Base-by-base conservation (phyloP, 1,284 basidiomycete species). In the Irpex sp. region DNA sequence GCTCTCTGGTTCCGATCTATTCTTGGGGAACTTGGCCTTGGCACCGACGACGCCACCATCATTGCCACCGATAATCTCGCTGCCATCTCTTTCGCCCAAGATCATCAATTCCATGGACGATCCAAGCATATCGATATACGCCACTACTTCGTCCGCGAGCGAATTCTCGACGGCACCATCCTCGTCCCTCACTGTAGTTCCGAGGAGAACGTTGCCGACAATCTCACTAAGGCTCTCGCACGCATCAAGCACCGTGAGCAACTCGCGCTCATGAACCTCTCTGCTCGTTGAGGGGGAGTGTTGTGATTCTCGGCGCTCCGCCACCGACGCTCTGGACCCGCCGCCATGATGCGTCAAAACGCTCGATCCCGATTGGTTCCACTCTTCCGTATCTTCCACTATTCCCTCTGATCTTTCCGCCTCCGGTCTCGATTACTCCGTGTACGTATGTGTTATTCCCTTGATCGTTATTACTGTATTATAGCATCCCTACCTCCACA, bases 81-180 rank as follows among this genome's bases (percentile, higher is more conserved):
- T 21, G 55, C 60, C 5, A 57, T 61, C 48, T 39, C 65, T 5
- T 65, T 77, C 48, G 47, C 62, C 36, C 61, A 66, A 36, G 75
- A 80, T 65, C 76, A 77, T 60, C 65, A 72, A 35, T 67, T 63
- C 56, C 71, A 74, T 56, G 59, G 65, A 0, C 61, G 71, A 1
- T 69, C 71, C 16, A 78, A 78, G 61, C 77, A 80, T 61, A 77
- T 80, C 56, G 72, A 75, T 52, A 68, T 78, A 28, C 63, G 63
- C 1, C 67, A 72, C 59, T 77, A 78, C 62, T 74, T 69, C 52
- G 63, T 77, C 6, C 70, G 76, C 0, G 73, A 77, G 6, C 7
- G 65, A 74, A 45, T 65, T 63, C 14, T 33, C 5, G n/a, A 58
- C 0, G 67, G 68, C 2, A 57, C 72, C 0, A 66, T 81, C 35